Evolutionary conservation across 305 asterid genomes (phyloP), one percentile per base, ranked within the genome.

Genomic region (Caryopteris hybrid): DNA sequence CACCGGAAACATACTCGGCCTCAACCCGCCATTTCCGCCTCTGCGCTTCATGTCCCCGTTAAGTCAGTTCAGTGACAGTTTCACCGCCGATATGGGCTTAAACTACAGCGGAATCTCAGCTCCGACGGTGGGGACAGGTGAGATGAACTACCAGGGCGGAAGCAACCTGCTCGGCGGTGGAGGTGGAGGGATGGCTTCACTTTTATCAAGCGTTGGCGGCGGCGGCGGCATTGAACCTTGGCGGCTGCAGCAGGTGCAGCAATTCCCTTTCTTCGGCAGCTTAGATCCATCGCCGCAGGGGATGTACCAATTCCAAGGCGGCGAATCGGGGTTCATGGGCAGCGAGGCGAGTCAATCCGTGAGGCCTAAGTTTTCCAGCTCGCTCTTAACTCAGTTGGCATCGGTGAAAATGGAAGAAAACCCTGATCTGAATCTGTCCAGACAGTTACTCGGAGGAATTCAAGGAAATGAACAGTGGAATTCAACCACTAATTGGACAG

Each of bases 381-480:
- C 96, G 17, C 74, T 86, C 14, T 45, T 86, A 8, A 74, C 69
- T 45, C 95, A 89, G 75, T 22, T 81, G 46, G 85, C 88, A 0
- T 74, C 95, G 5, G 83, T 89, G 70, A 92, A 92, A 60, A 83
- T 86, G 91, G 96, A 92, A 72, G 92, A 83, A 45, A 78, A 70
- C 64, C 84, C 66, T 38, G 86, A 76, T 51, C 52, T 71, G 66
- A 76, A 72, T 50, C 56, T 83, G 61, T 79, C 90, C 8, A 81
- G 90, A 62, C 91, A 85, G 23, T 66, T 90, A 4, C 33, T 79
- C 76, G 89, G 78, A 23, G 73, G 83, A n/a, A 74, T 82, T 47
- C 69, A 64, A 5, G 83, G 71, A 11, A 82, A 79, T 54, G 79
- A 83, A 53, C 84, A 84, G 46, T 86, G 95, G 96, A 81, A 62